Evolutionary conservation across 768 basidiomycete genomes (phyloP), one percentile per base, ranked within the genome.

Genomic region (Pleurotus tuber-regium): DNA sequence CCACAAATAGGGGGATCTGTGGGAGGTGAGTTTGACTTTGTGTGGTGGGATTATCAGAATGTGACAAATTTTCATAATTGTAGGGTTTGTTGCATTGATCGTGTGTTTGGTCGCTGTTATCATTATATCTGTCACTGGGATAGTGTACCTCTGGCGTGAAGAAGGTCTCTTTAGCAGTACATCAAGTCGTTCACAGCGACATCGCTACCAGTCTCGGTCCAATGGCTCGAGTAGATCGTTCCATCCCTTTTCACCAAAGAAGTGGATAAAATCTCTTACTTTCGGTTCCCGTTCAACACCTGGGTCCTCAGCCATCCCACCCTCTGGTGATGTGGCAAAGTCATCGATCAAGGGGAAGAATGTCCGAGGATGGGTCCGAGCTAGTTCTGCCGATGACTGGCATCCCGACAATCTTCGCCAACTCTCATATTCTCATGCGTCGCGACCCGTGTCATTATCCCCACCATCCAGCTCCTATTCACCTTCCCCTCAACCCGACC

Each of bases 61-160:
- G n/a, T n/a, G n/a, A 16, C 35, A 38, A 38, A 18, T 36, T 48
- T 21, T 16, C 3, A 18, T 33, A 30, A 18, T 35, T 26, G n/a
- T 16, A 48, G 46, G 46, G 35, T 48, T 48, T 35, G 46, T 35
- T n/a, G 46, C 46, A 9, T 21, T 48, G 8, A 21, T 48, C 7
- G 46, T 48, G 7, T 48, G 46, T 21, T 24, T 48, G 6, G 46
- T 48, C 28, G 46, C 46, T 16, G 46, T 48, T 31, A 48, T 48
- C 14, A 33, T 31, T 18, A 16, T 48, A 14, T 48, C 46, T 23
- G n/a, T 48, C 11, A 35, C 46, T 10, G 46, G 46, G 16, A 35
- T 48, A 9, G 31, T 48, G 7, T 48, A 48, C 19, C 31, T 48
- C 18, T 48, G 28, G 46, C 46, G 46, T 4, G 43, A 44, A 7